Evolutionary conservation across 2,329 filamentous ascomycete species (phyloP).

Genomic region (Pezicula radicicola): DNA sequence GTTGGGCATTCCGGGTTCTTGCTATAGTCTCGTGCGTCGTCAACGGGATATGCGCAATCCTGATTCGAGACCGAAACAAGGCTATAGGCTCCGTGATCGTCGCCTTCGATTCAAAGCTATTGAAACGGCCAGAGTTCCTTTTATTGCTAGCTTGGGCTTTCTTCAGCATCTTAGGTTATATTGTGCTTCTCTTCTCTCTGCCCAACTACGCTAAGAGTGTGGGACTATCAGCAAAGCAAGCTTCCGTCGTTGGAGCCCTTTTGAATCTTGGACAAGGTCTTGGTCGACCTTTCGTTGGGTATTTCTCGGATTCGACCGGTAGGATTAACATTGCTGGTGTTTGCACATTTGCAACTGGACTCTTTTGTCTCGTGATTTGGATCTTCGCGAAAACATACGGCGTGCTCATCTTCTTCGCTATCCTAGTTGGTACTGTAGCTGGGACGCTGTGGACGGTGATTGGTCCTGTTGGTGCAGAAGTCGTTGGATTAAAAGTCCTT

Average conservation of each 20-base stretch:
- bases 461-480: constrained; percentile 68
- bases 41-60: constrained; percentile 58
- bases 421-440: constrained; percentile 63
- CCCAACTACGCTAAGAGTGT: constrained; percentile 70
- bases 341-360: constrained; percentile 60
- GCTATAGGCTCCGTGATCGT: constrained; percentile 63
- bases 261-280: constrained; percentile 63
- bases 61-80: constrained; percentile 71
- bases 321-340: constrained; percentile 69
- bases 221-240: constrained; percentile 64
- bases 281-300: constrained; percentile 69
- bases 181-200: constrained; percentile 73
- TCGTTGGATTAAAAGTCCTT: constrained; percentile 67
- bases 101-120: constrained; percentile 62
- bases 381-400: constrained; percentile 62
- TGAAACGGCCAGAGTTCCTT: constrained; percentile 60
- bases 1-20: constrained; percentile 53
- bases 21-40: constrained; percentile 58
- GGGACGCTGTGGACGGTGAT: constrained; percentile 71
- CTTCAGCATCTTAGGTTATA: constrained; percentile 71
- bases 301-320: constrained; percentile 67
- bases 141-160: constrained; percentile 66
- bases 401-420: constrained; percentile 67
- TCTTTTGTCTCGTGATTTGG: constrained; percentile 72
- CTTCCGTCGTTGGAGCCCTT: constrained; percentile 68